Evolutionary conservation across 2,329 filamentous ascomycete genomes (phyloP), one percentile per base, ranked within the genome.

Genomic region (Hysterium pulicare): DNA sequence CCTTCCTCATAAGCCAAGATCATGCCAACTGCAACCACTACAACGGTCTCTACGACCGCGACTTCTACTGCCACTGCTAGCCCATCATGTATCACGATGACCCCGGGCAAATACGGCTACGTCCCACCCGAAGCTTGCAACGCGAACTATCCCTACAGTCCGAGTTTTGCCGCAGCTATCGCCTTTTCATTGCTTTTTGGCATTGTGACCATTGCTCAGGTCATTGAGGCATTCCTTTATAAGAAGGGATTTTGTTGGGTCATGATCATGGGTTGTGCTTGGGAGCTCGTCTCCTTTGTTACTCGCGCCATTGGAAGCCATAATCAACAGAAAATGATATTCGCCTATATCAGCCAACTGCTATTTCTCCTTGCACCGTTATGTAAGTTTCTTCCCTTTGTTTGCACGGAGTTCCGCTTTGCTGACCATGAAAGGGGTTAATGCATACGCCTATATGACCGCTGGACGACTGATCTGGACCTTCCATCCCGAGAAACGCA

Each of bases 321-420:
- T 19, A 45, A 75, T 23, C 71, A 72, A 40, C 61, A 69, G 39
- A 61, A 48, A 10, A 39, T 46, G 0, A 44, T 45, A 0, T 60
- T 61, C 30, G 58, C 63, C 1, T 66, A 61, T 9, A 42, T 54
- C 1, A 66, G 65, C 9, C 66, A 66, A 3, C 53, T 77, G 4
- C 53, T 77, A 5, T 67, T 77, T 28, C 57, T 77, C 2, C 59
- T 74, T 4, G 68, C 70, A 1, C 66, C 66, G 3, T 53, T 72
- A 1, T 58, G 46, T 54, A 22, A 50, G 51, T 38, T 23, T 31
- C 10, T 26, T 31, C 36, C 37, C 20, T 28, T 26, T 22, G 46
- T 8, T 24, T 46, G 11, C 36, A 44, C 17, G 19, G 33, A 9
- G 15, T 9, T 20, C 21, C 17, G 10, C 33, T 19, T 36, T 22